Percentiles rank a stretch among this genome's conserved stretches.
phyloP scores from a whole-genome alignment of 257 asterid genomes.

The Apocynum venetum region DNA sequence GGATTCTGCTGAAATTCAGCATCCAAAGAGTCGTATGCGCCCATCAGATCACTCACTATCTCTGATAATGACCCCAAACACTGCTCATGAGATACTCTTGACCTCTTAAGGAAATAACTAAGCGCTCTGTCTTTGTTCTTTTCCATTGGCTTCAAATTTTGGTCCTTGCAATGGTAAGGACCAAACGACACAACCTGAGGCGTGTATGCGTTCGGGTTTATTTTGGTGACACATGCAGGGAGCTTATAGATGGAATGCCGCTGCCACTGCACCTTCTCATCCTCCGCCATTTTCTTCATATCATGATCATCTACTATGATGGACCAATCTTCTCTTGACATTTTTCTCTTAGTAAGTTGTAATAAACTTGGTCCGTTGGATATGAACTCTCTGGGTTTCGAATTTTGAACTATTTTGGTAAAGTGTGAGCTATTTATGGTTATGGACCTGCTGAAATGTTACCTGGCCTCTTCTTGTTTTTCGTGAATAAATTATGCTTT shows the following conservation, averaged over 20 bases:
- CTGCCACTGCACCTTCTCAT: constrained; percentile 28
- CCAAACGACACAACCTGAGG: constrained; percentile 50
- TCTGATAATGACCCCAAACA: not conserved
- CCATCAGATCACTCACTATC: not conserved
- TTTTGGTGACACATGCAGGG: constrained; percentile 26
- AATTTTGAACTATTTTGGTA: too few relatives aligned
- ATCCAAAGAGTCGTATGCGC: not conserved
- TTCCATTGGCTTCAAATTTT: constrained; percentile 35
- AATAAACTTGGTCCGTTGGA: too few relatives aligned
- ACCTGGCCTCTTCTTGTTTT: too few relatives aligned
- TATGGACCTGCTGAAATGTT: too few relatives aligned
- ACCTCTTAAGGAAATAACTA: constrained; percentile 30
- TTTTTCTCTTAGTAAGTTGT: too few relatives aligned
- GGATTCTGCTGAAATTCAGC: constrained; percentile 6
- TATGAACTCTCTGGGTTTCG: too few relatives aligned
- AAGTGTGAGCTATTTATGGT: too few relatives aligned
- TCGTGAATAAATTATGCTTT: too few relatives aligned
- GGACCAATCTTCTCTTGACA: too few relatives aligned
- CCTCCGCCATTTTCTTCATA: not conserved
- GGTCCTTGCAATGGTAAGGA: constrained; percentile 33
- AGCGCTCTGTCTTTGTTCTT: constrained; percentile 50
- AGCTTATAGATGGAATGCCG: constrained; percentile 37
- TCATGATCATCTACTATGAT: too few relatives aligned
- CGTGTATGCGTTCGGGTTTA: constrained; percentile 25
- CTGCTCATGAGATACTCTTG: constrained; percentile 3